Percentiles rank a stretch among this genome's conserved stretches.
These are phyloP conservation scores for cucumber (Cucumis sativus) DNA, from an alignment of 306 rosid species.

Conservation along the genomic window Cucumber_9930_V3 NC_026660.2:3123001-3123500, in stretches of 20 bases:
- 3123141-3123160: conserved; percentile 6
- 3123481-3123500: too few relatives aligned
- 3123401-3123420: background rate
- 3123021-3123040: too few relatives aligned
- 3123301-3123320: background rate
- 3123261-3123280: background rate
- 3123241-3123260: background rate
- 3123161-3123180: background rate
- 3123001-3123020: too few relatives aligned
- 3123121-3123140: conserved; percentile 1
- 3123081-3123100: background rate
- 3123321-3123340: background rate
- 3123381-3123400: background rate
- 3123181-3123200: conserved; percentile 4
- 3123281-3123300: background rate
- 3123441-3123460: background rate
- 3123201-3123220: conserved; percentile 5
- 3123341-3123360: background rate
- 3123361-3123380: background rate
- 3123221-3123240: background rate
- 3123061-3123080: too few relatives aligned
- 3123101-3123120: background rate
- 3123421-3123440: background rate
- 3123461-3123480: background rate
- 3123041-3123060: too few relatives aligned